These are phyloP conservation scores for Stereum hirsutum DNA, from an alignment of 1,284 basidiomycete species.

Conservation along the genomic window DNA sequence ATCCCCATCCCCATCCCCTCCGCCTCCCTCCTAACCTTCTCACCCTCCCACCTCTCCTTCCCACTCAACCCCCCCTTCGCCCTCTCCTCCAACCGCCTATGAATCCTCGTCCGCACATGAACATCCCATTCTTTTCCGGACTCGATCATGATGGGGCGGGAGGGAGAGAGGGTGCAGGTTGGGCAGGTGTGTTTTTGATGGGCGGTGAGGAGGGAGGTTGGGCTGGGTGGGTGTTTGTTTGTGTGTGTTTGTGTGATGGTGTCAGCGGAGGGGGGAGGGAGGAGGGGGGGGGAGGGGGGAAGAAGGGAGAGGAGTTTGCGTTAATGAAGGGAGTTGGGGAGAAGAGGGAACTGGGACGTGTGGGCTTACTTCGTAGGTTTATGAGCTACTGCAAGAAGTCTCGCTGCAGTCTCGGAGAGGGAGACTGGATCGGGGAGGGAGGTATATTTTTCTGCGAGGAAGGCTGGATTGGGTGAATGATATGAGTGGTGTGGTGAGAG, in stretches of 20 bases:
- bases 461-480: too few relatives aligned
- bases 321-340: constrained; percentile 3
- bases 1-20: too few relatives aligned
- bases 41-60: neutral
- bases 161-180: constrained; percentile 56
- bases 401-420: constrained; percentile 46
- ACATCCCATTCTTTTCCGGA: constrained; percentile 55
- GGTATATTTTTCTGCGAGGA: constrained; percentile 41
- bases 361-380: constrained; percentile 39
- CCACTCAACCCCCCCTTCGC: neutral
- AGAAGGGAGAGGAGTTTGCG: too few relatives aligned
- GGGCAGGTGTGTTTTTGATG: constrained; percentile 57
- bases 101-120: constrained; percentile 54
- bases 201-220: constrained; percentile 43
- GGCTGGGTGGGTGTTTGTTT: constrained; percentile 30
- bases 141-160: constrained; percentile 69
- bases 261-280: too few relatives aligned
- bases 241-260: too few relatives aligned
- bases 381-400: constrained; percentile 37
- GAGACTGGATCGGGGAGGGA: constrained; percentile 49
- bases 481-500: neutral
- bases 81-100: constrained; percentile 26
- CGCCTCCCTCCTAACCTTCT: neutral
- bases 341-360: constrained; percentile 11
- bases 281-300: too few relatives aligned